Conservation (phyloP, 305 asterid species). For the Solanum hybrid region DNA sequence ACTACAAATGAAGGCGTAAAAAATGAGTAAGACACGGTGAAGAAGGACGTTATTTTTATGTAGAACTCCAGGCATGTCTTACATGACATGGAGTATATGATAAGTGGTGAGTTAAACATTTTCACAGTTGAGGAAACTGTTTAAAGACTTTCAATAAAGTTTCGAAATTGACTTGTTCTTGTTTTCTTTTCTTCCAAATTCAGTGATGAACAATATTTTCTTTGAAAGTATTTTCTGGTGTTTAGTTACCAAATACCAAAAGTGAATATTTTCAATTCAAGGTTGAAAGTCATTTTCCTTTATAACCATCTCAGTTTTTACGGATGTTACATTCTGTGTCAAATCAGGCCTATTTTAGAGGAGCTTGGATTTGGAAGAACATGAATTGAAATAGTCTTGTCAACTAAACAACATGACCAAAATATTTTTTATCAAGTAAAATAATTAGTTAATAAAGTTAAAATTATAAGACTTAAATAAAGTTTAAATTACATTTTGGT, state of each 20-base stretch:
- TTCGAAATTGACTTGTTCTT: neutral
- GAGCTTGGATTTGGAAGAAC: too few relatives aligned
- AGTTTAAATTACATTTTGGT: too few relatives aligned
- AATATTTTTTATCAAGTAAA: too few relatives aligned
- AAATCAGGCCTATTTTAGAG: too few relatives aligned
- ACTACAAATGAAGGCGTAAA: neutral
- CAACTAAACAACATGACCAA: too few relatives aligned
- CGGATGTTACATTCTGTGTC: too few relatives aligned
- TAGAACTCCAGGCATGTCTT: neutral
- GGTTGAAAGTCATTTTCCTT: too few relatives aligned
- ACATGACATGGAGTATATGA: neutral
- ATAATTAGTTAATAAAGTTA: too few relatives aligned
- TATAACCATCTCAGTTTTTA: too few relatives aligned
- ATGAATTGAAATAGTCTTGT: too few relatives aligned
- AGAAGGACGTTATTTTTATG: neutral
- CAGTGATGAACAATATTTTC: neutral
- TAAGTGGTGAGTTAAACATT: neutral
- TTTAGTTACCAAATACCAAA: neutral
- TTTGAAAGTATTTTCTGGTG: neutral
- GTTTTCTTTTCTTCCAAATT: neutral
- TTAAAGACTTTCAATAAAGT: neutral
- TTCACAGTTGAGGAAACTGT: neutral
- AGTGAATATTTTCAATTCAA: neutral
- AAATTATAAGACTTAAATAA: too few relatives aligned
- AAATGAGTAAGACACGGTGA: slow-evolving; percentile 7